Conservation (phyloP, 2,329 filamentous ascomycete species). For the Ascochyta fabae region DNA sequence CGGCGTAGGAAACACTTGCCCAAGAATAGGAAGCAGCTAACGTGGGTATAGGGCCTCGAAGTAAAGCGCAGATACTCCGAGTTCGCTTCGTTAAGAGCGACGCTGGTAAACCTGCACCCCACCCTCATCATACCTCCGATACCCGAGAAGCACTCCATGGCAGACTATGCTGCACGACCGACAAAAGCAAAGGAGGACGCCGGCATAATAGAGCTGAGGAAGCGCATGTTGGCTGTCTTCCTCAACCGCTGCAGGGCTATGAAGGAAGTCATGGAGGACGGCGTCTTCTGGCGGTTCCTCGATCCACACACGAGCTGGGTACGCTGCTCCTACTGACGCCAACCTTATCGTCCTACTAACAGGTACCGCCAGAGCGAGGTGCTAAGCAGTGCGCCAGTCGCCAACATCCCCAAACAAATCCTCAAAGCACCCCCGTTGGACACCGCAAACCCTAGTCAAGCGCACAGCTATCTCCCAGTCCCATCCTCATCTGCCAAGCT, state of each 20-base stretch:
- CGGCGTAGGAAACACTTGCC: constrained; percentile 66
- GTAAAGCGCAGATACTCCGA: constrained; percentile 95
- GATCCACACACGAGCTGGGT: constrained; percentile 99
- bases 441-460: constrained; percentile 87
- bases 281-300: constrained; percentile 96
- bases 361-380: constrained; percentile 78
- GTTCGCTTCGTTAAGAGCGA: constrained; percentile 88
- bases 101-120: constrained; percentile 88
- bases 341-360: constrained; percentile 2
- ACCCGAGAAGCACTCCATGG: constrained; percentile 98
- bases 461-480: constrained; percentile 85
- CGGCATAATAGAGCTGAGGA: constrained; percentile 93
- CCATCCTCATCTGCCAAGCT: constrained; percentile 87
- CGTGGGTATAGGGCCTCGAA: constrained; percentile 76
- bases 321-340: constrained; percentile 40
- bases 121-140: constrained; percentile 96
- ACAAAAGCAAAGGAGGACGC: constrained; percentile 98
- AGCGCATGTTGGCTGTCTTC: constrained; percentile 96
- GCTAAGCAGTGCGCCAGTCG: constrained; percentile 86
- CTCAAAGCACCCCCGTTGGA: constrained; percentile 95
- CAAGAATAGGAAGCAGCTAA: constrained; percentile 21
- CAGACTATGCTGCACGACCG: constrained; percentile 96
- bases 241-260: constrained; percentile 91
- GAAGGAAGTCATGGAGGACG: constrained; percentile 89
- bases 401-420: constrained; percentile 91